Evolutionary conservation across 176 grass and related monocot genomes (phyloP).

Genomic region (Poa pratensis): DNA sequence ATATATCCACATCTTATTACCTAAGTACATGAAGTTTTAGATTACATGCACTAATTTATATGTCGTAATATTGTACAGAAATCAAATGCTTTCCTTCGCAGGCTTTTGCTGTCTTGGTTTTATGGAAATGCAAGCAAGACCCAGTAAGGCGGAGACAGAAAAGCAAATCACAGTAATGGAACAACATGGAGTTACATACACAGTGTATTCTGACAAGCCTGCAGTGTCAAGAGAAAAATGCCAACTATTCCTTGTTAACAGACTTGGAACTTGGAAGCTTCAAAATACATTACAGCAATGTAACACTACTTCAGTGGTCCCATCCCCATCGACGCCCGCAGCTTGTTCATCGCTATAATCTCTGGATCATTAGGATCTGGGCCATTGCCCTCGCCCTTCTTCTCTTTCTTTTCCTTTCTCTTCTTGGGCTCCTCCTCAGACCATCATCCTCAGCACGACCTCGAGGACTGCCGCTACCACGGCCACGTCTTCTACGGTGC

Average conservation of each 20-base stretch:
- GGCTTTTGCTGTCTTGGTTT: not conserved
- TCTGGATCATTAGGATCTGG: slow-evolving; percentile 70
- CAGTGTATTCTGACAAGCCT: slow-evolving; percentile 24
- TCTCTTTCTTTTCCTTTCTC: slow-evolving; percentile 83
- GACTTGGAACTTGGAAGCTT: not conserved
- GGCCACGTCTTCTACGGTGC: slow-evolving; percentile 59
- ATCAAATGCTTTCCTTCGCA: not conserved
- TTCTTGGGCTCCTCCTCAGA: slow-evolving; percentile 62
- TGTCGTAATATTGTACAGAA: not conserved
- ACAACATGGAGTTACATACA: slow-evolving; percentile 23
- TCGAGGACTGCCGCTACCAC: slow-evolving; percentile 57
- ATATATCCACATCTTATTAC: not conserved
- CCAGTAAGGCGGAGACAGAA: not conserved
- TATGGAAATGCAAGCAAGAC: not conserved
- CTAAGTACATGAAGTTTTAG: not conserved
- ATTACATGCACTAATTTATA: not conserved
- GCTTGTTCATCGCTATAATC: slow-evolving; percentile 78
- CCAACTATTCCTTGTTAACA: not conserved
- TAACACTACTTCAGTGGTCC: slow-evolving; percentile 64
- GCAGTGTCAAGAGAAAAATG: not conserved
- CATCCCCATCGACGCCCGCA: slow-evolving; percentile 64
- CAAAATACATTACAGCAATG: slow-evolving; percentile 32
- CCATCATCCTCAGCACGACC: slow-evolving; percentile 51
- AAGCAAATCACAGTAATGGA: not conserved
- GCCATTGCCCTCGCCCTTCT: slow-evolving; percentile 58